A percentile compares a stretch with the other conserved stretches of the same genome.
These are phyloP conservation scores for Erythrobasidium hasegawianum DNA, from an alignment of 1,284 basidiomycete genomes.

Conservation along the genomic window DNA sequence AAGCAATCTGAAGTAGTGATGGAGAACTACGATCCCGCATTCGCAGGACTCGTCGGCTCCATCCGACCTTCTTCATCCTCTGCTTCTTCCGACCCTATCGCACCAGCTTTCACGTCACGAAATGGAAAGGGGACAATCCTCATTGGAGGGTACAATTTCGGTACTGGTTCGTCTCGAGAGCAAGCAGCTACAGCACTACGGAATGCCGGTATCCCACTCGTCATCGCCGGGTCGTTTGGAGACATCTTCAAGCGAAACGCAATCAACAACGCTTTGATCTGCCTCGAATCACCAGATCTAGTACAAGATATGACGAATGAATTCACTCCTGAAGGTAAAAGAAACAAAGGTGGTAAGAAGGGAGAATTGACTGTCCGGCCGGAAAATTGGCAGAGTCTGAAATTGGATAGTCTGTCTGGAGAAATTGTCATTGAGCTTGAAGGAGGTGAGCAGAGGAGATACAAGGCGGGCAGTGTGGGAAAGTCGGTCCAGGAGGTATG, in stretches of 20 bases:
- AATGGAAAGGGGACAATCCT: slow-evolving; percentile 66
- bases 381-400: slow-evolving; percentile 57
- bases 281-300: slow-evolving; percentile 84
- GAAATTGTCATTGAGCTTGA: slow-evolving; percentile 56
- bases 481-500: slow-evolving; percentile 84
- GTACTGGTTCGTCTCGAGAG: slow-evolving; percentile 96
- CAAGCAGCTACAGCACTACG: slow-evolving; percentile 97
- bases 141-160: slow-evolving; percentile 95
- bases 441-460: slow-evolving; percentile 53
- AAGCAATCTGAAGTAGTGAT: slow-evolving; percentile 95
- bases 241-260: slow-evolving; percentile 99
- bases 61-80: slow-evolving; percentile 50
- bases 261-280: slow-evolving; percentile 97
- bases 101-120: slow-evolving; percentile 44
- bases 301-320: slow-evolving; percentile 74
- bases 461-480: slow-evolving; percentile 71
- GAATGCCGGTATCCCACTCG: slow-evolving; percentile 84
- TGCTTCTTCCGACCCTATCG: slow-evolving; percentile 38
- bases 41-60: slow-evolving; percentile 68
- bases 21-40: slow-evolving; percentile 95
- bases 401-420: slow-evolving; percentile 68
- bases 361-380: slow-evolving; percentile 78
- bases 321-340: slow-evolving; percentile 67
- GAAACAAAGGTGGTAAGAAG: slow-evolving; percentile 69
- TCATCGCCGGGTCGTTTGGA: slow-evolving; percentile 93